Percentiles rank a stretch among this genome's conserved stretches.
phyloP scores from a whole-genome alignment of 2,329 filamentous ascomycete species.

The Chaetomium sp. region DNA sequence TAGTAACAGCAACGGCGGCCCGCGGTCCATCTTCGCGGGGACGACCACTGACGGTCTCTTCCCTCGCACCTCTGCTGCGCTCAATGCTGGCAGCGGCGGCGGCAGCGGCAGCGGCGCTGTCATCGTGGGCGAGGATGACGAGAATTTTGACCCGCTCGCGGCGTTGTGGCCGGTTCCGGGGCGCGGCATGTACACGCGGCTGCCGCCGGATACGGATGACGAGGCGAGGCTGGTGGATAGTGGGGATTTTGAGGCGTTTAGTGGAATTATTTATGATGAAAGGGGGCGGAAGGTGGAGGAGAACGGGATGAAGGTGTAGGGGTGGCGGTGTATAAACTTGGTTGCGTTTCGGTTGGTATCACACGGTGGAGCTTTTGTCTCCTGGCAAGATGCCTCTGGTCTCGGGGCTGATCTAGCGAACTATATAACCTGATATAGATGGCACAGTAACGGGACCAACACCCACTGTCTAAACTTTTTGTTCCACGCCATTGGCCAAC shows the following conservation, averaged over 20 bases:
- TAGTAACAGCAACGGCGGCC: not conserved
- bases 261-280: constrained; percentile 27
- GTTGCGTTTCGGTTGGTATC: no score
- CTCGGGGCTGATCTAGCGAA: no score
- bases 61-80: constrained; percentile 28
- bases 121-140: constrained; percentile 19
- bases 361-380: no score
- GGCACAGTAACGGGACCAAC: no score
- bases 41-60: constrained; percentile 27
- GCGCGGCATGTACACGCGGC: constrained; percentile 25
- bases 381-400: no score
- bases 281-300: constrained; percentile 27
- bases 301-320: constrained; percentile 27
- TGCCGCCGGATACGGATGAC: constrained; percentile 25
- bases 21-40: constrained; percentile 27
- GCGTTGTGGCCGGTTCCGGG: constrained; percentile 27
- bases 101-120: not conserved
- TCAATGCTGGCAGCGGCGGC: not conserved
- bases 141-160: constrained; percentile 25
- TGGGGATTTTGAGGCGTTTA: constrained; percentile 28
- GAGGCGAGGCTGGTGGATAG: constrained; percentile 24
- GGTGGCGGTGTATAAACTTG: no score
- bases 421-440: no score
- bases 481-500: no score
- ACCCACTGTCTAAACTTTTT: no score